phyloP scores from a whole-genome alignment of 805 yeast genomes.

The Teunomyces tritomae region DNA sequence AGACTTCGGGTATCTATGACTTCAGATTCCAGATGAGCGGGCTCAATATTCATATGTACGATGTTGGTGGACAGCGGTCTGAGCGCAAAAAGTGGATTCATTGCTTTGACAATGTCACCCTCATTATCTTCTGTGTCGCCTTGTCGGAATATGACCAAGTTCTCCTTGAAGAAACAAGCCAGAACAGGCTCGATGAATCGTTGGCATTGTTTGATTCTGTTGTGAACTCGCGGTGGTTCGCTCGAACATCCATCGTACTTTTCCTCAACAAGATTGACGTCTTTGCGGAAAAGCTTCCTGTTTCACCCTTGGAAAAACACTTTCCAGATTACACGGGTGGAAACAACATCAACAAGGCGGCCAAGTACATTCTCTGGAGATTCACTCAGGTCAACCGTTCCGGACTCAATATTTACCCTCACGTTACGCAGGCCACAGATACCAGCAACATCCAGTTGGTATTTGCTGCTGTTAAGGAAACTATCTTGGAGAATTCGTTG shows the following conservation, averaged over 20 bases:
- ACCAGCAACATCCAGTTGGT: conserved; percentile 85
- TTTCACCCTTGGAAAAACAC: conserved; percentile 75
- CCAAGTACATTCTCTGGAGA: conserved; percentile 87
- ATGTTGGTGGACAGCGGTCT: conserved; percentile 94
- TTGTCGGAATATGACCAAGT: conserved; percentile 88
- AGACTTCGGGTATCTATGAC: conserved; percentile 90
- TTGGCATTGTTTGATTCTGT: conserved; percentile 84
- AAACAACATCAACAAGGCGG: conserved; percentile 84
- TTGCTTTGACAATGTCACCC: conserved; percentile 89
- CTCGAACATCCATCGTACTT: conserved; percentile 78
- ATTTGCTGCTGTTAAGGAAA: conserved; percentile 79
- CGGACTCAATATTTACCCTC: conserved; percentile 80
- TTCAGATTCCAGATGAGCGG: conserved; percentile 72
- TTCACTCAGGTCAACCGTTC: conserved; percentile 82
- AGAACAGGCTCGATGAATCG: conserved; percentile 42
- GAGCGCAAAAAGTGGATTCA: conserved; percentile 98
- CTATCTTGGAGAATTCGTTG: conserved; percentile 71
- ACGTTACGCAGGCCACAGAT: conserved; percentile 92
- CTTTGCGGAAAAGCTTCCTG: conserved; percentile 78
- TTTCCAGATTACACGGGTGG: conserved; percentile 94
- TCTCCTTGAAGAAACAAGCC: conserved; percentile 48
- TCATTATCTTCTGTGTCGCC: conserved; percentile 88
- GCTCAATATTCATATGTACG: conserved; percentile 49
- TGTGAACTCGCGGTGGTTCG: conserved; percentile 90
- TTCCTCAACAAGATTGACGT: conserved; percentile 89